Conservation (phyloP, 768 basidiomycete species). For the Agaricus bisporus region DNA sequence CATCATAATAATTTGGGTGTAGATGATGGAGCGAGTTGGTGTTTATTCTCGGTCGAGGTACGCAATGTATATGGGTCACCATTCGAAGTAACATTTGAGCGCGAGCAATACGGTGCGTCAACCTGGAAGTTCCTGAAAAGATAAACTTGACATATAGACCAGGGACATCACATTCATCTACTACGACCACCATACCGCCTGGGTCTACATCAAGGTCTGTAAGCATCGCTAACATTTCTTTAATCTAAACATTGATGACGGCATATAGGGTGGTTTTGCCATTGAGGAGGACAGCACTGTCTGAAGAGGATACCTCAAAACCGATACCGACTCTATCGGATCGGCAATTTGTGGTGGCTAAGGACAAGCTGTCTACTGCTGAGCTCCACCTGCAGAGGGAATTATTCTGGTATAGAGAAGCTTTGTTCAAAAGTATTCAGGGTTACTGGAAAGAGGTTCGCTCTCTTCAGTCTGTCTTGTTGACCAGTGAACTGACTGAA, state of each 20-base stretch:
- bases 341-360: slow-evolving; percentile 86
- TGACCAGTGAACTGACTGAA: neutral
- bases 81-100: slow-evolving; percentile 80
- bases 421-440: slow-evolving; percentile 61
- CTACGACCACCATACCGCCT: slow-evolving; percentile 68
- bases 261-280: slow-evolving; percentile 57
- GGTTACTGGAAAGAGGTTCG: slow-evolving; percentile 86
- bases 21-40: slow-evolving; percentile 62
- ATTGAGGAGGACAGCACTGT: slow-evolving; percentile 60
- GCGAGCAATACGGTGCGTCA: slow-evolving; percentile 53
- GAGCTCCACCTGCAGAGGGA: slow-evolving; percentile 67
- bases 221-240: neutral
- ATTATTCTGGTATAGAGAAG: slow-evolving; percentile 95
- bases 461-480: slow-evolving; percentile 1
- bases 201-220: slow-evolving; percentile 78
- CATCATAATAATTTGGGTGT: slow-evolving; percentile 27
- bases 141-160: neutral
- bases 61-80: slow-evolving; percentile 87
- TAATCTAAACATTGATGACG: neutral
- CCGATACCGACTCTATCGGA: slow-evolving; percentile 84
- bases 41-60: slow-evolving; percentile 86
- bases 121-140: neutral
- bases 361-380: slow-evolving; percentile 50
- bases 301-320: slow-evolving; percentile 47
- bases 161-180: slow-evolving; percentile 37